phyloP scores from a whole-genome alignment of 179 eudicot species.

The Silene coronaria region DNA sequence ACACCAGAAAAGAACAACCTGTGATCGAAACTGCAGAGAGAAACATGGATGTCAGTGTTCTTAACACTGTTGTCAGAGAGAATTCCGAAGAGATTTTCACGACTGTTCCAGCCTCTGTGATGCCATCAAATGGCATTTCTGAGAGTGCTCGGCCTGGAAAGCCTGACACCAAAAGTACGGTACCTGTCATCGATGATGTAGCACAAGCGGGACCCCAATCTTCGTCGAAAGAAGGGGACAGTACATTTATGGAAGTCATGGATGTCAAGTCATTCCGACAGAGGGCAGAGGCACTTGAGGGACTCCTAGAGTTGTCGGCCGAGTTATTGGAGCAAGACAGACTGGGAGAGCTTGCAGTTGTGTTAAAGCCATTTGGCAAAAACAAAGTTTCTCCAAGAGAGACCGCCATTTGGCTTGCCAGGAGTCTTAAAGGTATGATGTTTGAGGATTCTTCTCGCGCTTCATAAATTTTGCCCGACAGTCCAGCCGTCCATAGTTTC shows the following conservation, averaged over 20 bases:
- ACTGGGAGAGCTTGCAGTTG: constrained; percentile 81
- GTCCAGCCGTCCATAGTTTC: constrained; percentile 15
- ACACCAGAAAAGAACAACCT: constrained; percentile 44
- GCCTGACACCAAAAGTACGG: constrained; percentile 21
- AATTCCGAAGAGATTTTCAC: constrained; percentile 33
- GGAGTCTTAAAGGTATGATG: constrained; percentile 89
- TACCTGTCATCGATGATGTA: constrained; percentile 30
- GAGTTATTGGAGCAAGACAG: constrained; percentile 81
- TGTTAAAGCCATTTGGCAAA: constrained; percentile 85
- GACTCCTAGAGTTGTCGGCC: constrained; percentile 81
- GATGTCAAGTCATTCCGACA: constrained; percentile 86
- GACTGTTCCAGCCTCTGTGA: constrained; percentile 28
- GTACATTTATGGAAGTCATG: constrained; percentile 54
- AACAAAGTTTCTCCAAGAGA: constrained; percentile 93
- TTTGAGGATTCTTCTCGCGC: constrained; percentile 56
- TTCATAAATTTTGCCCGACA: constrained; percentile 27
- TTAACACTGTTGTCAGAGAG: constrained; percentile 37
- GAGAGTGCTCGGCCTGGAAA: constrained; percentile 13
- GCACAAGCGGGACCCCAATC: constrained; percentile 36
- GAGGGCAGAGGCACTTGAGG: constrained; percentile 98
- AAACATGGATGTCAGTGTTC: constrained; percentile 39
- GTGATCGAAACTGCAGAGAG: constrained; percentile 42
- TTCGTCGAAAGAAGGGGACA: constrained; percentile 37
- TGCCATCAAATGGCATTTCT: constrained; percentile 35
- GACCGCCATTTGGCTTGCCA: constrained; percentile 94